A percentile compares a stretch with the other conserved stretches of the same genome.
Conservation (phyloP, 345 rosid genomes). For the Citropsis articulata region DNA sequence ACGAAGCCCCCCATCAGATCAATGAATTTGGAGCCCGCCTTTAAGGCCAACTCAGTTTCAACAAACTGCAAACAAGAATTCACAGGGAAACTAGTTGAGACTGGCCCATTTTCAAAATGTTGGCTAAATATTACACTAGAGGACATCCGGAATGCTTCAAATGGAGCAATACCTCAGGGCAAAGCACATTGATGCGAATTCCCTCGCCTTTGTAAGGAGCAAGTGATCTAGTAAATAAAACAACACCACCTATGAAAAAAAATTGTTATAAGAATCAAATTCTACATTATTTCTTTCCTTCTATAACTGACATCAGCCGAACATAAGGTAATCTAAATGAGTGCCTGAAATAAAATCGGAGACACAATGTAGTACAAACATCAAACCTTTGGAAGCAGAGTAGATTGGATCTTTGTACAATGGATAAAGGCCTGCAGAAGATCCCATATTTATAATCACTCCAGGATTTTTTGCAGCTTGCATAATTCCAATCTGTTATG, state of each 20-base stretch:
- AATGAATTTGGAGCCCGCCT: slow-evolving; percentile 23
- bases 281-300: neutral
- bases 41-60: slow-evolving; percentile 54
- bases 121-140: neutral
- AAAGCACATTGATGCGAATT: slow-evolving; percentile 87
- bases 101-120: neutral
- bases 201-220: slow-evolving; percentile 51
- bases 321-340: neutral
- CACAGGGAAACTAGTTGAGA: neutral
- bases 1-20: slow-evolving; percentile 66
- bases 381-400: slow-evolving; percentile 71
- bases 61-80: slow-evolving; percentile 67
- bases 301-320: neutral
- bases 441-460: slow-evolving; percentile 84
- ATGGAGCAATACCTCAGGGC: slow-evolving; percentile 79
- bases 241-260: slow-evolving; percentile 60
- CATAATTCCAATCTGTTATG: slow-evolving; percentile 69
- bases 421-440: slow-evolving; percentile 89
- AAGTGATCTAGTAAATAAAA: slow-evolving; percentile 85
- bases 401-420: slow-evolving; percentile 62
- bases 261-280: slow-evolving; percentile 6
- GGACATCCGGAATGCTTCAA: slow-evolving; percentile 7
- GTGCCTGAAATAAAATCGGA: neutral
- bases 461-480: slow-evolving; percentile 73
- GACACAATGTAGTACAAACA: slow-evolving; percentile 9